Evolutionary conservation across 2,329 filamentous ascomycete genomes (phyloP), one percentile per base, ranked within the genome.

Genomic region (Cordyceps cicadae): DNA sequence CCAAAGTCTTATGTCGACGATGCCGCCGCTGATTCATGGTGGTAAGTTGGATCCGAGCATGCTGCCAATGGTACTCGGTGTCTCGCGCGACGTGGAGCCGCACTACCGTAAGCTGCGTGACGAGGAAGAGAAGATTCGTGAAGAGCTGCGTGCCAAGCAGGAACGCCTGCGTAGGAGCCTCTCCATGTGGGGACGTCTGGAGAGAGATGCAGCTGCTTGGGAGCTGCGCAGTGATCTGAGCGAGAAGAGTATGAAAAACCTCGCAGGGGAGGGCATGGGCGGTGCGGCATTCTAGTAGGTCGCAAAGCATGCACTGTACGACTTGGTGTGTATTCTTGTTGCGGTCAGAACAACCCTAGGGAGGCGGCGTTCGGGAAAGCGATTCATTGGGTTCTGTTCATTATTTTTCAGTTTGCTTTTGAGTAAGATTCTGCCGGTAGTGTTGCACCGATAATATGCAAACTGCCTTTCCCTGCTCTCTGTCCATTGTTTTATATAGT

Each of bases 81-180:
- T 84, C 26, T 75, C 78, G 37, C 77, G 78, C 12, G 82, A 85
- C 49, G 70, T 83, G 17, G 81, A 83, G 63, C 69, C 76, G n/a
- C 80, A 83, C 68, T 79, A 77, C 64, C 74, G 76, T 39, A 81
- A 80, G 62, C 74, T 85, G 12, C 77, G 76, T 62, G 82, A 84
- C 45, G 83, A 86, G 51, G 83, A 85, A 66, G 82, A 85, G 68
- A 79, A 78, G 63, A 66, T 84, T 41, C 76, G 83, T 1, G 76
- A 80, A 48, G 82, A 85, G 58, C 70, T 83, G 34, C 75, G 78
- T 21, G 66, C 66, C 26, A 83, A 81, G 67, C 78, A 85, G 66
- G 83, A 85, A 48, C 78, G 78, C 63, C 70, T 85, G 45, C 75
- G 81, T 34, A 79, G 78, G 70, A 81, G 75, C 60, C 71, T 86